Evolutionary conservation across 1,284 basidiomycete species (phyloP).

Genomic region (Puccinia horiana): DNA sequence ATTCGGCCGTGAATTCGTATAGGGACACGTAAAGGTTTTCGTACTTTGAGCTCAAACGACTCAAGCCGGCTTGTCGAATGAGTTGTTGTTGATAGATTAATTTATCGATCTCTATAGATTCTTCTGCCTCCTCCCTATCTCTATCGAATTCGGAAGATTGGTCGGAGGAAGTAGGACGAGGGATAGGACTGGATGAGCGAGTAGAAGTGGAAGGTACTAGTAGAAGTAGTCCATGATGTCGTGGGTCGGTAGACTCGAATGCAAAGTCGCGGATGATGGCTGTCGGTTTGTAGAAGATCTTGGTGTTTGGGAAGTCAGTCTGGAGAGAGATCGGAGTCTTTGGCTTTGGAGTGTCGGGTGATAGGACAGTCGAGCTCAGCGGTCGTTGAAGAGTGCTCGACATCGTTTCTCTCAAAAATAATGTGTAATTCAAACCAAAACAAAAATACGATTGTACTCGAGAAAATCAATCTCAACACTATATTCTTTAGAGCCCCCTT

Average conservation of each 20-base stretch:
- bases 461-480: no score
- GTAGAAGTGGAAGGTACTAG: neutral
- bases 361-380: no score
- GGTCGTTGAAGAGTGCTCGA: no score
- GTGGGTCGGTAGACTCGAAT: conserved; percentile 13
- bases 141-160: conserved; percentile 19
- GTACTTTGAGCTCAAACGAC: neutral
- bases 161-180: neutral
- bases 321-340: neutral
- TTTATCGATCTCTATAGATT: conserved; percentile 29
- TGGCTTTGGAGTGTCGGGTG: neutral
- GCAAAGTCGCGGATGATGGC: conserved; percentile 40
- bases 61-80: neutral
- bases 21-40: conserved; percentile 24
- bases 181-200: neutral
- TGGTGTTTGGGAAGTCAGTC: neutral
- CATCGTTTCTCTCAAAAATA: no score
- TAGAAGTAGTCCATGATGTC: conserved; percentile 6
- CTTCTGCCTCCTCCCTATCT: conserved; percentile 18
- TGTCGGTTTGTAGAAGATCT: no score
- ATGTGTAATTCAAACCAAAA: no score
- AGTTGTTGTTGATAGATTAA: neutral
- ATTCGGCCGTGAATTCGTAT: conserved; percentile 41
- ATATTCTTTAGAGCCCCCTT: no score
- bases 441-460: no score